Conservation (phyloP, 495 filamentous ascomycete genomes). For the Oleoguttula mirabilis region DNA sequence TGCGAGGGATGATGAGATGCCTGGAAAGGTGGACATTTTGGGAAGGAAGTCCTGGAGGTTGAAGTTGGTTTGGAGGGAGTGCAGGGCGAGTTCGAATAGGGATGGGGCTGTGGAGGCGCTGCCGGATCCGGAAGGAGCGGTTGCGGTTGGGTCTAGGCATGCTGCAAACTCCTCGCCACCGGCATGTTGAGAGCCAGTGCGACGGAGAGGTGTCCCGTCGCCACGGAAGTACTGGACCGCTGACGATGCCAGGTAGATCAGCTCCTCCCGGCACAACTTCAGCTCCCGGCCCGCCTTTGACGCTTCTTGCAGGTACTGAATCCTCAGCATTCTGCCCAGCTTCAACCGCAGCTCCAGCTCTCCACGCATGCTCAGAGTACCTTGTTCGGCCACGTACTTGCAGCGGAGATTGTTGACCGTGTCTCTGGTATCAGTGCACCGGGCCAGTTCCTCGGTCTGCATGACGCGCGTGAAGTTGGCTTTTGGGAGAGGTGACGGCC, state of each 20-base stretch:
- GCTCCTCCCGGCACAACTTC: slow-evolving; percentile 10
- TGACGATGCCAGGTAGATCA: slow-evolving; percentile 19
- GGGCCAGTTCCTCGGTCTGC: slow-evolving; percentile 3
- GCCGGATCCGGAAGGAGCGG: slow-evolving; percentile 13
- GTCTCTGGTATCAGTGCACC: slow-evolving; percentile 4
- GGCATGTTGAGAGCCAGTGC: neutral
- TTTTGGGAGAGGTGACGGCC: slow-evolving; percentile 25
- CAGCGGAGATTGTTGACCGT: slow-evolving; percentile 3
- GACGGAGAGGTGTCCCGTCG: slow-evolving; percentile 31
- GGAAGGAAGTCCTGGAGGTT: slow-evolving; percentile 29
- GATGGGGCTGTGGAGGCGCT: slow-evolving; percentile 33
- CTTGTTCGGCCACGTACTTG: neutral
- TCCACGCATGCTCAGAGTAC: slow-evolving; percentile 6
- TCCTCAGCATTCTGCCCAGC: slow-evolving; percentile 8
- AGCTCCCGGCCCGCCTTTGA: slow-evolving; percentile 6
- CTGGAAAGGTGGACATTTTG: slow-evolving; percentile 30
- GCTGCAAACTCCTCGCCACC: slow-evolving; percentile 3
- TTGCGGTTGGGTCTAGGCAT: neutral
- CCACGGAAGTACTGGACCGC: slow-evolving; percentile 30
- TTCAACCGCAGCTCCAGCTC: slow-evolving; percentile 16
- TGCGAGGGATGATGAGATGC: slow-evolving; percentile 16
- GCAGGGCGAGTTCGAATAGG: slow-evolving; percentile 47
- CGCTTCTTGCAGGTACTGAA: slow-evolving; percentile 3
- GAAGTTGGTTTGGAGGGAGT: slow-evolving; percentile 25
- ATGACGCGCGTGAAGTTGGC: slow-evolving; percentile 38